Base-by-base conservation (phyloP, 352 stramenopile genomes). In the Nothophytophthora sp. region DNA sequence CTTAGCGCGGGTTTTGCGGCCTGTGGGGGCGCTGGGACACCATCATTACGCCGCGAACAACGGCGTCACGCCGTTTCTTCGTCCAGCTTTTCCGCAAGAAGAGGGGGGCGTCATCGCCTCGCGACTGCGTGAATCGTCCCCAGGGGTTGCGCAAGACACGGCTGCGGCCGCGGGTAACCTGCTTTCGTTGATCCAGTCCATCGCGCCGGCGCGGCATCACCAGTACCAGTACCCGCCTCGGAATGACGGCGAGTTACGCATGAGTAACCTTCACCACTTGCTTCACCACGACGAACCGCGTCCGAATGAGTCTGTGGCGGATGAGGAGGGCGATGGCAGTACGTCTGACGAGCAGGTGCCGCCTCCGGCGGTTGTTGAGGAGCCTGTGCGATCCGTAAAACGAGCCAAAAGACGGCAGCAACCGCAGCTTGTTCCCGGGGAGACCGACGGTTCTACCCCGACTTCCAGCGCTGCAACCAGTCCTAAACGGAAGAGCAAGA, bases 101-200 rank as follows among this genome's bases (percentile, higher is more conserved):
- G 46, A 48, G 36, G 22, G 32, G 4, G 15, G 43, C 37, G 30
- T 28, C 24, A 13, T 39, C 25, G 29, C 42, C 45, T n/a, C 45
- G 45, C 10, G 16, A 18, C 18, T 25, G 9, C 4, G 10, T 3
- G 29, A 4, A n/a, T 10, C 5, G 29, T 35, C 45, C 20, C 34
- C 34, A 35, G 29, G 43, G 15, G 34, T 30, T 37, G 42, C 52
- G 4, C 59, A 47, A 18, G 50, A 67, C 25, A 37, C 37, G 28
- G 37, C 49, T 11, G 38, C 40, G 29, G 63, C 50, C 0, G 59
- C 63, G 1, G 59, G 59, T 32, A 67, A 70, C 38, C 41, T 73
- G 29, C 48, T 73, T 16, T 73, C 63, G 3, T 37, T 73, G 15
- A 70, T 73, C 33, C 63, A 70, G 45, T 54, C 42, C 25, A 19